A percentile compares a stretch with the other conserved stretches of the same genome.
phyloP scores from a whole-genome alignment of 208 protist species.

The Herpetomonas tarakana region DNA sequence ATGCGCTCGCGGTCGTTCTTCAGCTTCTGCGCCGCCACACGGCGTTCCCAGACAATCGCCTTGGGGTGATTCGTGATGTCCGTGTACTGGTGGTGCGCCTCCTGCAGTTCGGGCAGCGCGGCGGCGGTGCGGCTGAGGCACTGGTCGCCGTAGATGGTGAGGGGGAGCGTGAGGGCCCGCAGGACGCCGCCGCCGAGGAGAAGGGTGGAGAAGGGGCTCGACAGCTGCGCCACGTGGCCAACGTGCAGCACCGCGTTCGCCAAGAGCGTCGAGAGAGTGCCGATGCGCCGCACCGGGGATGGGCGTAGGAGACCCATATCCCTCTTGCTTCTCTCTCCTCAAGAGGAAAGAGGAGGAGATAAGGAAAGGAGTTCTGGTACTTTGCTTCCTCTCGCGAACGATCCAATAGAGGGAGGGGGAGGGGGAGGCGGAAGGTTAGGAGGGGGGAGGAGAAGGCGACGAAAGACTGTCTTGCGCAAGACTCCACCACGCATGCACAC shows the following conservation, averaged over 20 bases:
- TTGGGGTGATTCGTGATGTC: constrained; percentile 65
- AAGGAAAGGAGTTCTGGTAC: neutral
- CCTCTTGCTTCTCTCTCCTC: too few species aligned
- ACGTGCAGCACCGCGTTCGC: constrained; percentile 51
- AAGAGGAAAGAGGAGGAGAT: neutral
- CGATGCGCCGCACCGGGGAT: constrained; percentile 35
- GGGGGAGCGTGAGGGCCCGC: constrained; percentile 43
- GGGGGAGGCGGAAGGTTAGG: too few species aligned
- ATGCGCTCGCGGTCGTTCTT: constrained; percentile 81
- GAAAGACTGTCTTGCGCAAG: neutral
- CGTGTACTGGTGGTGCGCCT: constrained; percentile 55
- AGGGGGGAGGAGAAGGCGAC: neutral
- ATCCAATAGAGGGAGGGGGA: neutral
- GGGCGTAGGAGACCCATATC: constrained; percentile 25
- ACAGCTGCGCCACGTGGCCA: constrained; percentile 26
- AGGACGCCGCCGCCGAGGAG: constrained; percentile 52
- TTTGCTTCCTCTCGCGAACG: neutral
- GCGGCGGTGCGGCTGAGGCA: constrained; percentile 55
- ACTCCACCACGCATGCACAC: too few species aligned
- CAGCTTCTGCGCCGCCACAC: constrained; percentile 76
- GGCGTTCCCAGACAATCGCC: constrained; percentile 81
- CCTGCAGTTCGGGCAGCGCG: constrained; percentile 73
- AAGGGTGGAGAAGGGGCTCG: constrained; percentile 48
- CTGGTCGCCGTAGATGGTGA: constrained; percentile 78
- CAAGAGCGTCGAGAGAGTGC: constrained; percentile 52